Percentiles rank a stretch among this genome's conserved stretches.
Evolutionary conservation across 2,329 filamentous ascomycete genomes (phyloP).

Genomic region (Rhinocladiella similis): DNA sequence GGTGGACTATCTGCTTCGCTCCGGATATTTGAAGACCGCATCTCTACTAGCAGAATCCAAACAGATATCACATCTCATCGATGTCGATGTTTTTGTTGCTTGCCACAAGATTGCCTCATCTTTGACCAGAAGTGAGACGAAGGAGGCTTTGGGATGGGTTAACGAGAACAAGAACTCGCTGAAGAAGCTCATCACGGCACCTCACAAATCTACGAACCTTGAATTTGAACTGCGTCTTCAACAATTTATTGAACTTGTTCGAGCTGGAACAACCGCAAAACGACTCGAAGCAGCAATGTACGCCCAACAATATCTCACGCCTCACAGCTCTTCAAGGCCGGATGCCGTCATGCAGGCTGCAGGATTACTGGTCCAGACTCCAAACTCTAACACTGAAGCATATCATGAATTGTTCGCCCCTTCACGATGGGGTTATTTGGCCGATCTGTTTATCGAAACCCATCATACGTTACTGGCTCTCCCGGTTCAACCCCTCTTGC

Average conservation of each 20-base stretch:
- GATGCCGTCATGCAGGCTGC: slow-evolving; percentile 71
- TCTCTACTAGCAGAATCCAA: slow-evolving; percentile 72
- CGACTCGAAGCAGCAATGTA: slow-evolving; percentile 76
- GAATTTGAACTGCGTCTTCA: slow-evolving; percentile 93
- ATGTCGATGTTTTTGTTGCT: slow-evolving; percentile 82
- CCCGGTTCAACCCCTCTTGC: slow-evolving; percentile 78
- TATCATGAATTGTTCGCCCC: slow-evolving; percentile 72
- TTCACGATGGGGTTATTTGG: slow-evolving; percentile 72
- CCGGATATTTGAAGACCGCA: slow-evolving; percentile 79
- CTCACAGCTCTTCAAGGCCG: slow-evolving; percentile 68
- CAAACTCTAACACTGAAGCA: slow-evolving; percentile 59
- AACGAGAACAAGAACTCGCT: slow-evolving; percentile 89
- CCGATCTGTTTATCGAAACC: slow-evolving; percentile 77
- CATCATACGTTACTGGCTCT: slow-evolving; percentile 85
- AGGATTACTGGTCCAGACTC: slow-evolving; percentile 74
- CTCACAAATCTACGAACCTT: slow-evolving; percentile 54
- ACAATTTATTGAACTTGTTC: slow-evolving; percentile 89
- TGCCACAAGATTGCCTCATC: slow-evolving; percentile 77
- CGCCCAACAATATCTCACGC: slow-evolving; percentile 76
- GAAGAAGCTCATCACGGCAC: slow-evolving; percentile 65
- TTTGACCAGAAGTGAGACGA: slow-evolving; percentile 68
- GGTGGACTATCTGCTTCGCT: slow-evolving; percentile 87
- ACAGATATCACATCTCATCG: slow-evolving; percentile 76
- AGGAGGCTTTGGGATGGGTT: slow-evolving; percentile 85
- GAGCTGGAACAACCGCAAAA: slow-evolving; percentile 63